Evolutionary conservation across 139 green algal species (phyloP), one percentile per base, ranked within the genome.

Genomic region (Auxenochlorella pyrenoidosa): DNA sequence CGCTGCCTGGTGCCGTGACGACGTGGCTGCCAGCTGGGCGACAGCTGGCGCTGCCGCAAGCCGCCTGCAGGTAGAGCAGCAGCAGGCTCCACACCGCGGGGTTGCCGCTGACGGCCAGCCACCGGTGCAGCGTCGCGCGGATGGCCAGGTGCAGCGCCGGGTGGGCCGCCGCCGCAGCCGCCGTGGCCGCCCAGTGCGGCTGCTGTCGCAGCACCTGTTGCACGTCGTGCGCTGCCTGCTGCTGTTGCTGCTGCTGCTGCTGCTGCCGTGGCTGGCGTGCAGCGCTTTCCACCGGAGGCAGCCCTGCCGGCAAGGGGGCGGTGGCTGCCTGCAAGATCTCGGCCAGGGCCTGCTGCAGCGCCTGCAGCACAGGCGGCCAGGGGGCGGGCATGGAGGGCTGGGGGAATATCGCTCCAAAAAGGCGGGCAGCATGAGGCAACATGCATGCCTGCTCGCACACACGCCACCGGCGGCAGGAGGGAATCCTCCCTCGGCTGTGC

Each of bases 81-180:
- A 88, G 75, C 73, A 90, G 71, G 73, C 60, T 32, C 87, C 87
- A 90, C 4, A 58, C 87, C 2, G 41, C 12, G 18, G 38, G n/a
- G 79, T 58, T 85, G 40, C 87, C 87, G 54, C 81, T 88, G 70
- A 38, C 79, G 16, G 72, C 72, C 59, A 90, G 66, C 87, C 87
- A 90, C 15, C 12, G 28, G 38, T 87, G 87, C 68, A 90, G 70
- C 30, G 79, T 70, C 18, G 36, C 60, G 26, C 87, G 82, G 2
- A 66, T 40, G 1, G 38, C 40, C 21, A 85, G 40, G 70, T 90
- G 87, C 40, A 90, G 59, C 22, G 58, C 87, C 13, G 87, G 80
- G 54, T 65, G 54, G 26, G 21, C 8, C 5, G 58, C 72, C n/a
- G 32, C 60, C 2, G 87, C 80, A 5, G 54, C 36, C 24, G 30